These are phyloP conservation scores for Venturia oleaginea DNA, from an alignment of 2,329 filamentous ascomycete genomes.

Conservation along the genomic window DNA sequence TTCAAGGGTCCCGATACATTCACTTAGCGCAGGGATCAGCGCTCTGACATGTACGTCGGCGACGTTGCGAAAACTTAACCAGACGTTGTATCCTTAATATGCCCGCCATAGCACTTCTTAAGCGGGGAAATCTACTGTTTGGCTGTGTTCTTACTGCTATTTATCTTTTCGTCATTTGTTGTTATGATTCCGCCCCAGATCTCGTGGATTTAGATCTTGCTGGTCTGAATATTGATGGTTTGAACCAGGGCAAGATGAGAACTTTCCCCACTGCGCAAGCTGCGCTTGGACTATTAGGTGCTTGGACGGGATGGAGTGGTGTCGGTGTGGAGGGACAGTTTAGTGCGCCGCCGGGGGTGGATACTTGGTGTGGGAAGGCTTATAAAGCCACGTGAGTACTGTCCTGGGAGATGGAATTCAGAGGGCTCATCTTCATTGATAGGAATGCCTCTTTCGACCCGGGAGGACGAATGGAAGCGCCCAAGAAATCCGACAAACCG, in stretches of 20 bases:
- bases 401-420: neutral
- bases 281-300: neutral
- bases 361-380: slow-evolving; percentile 42
- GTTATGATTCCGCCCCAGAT: neutral
- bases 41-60: neutral
- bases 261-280: neutral
- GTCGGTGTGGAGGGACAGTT: slow-evolving; percentile 4
- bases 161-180: neutral
- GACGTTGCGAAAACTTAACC: neutral
- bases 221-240: too few relatives aligned
- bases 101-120: too few relatives aligned
- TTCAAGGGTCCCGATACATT: neutral
- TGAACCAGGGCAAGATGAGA: neutral
- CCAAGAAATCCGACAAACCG: slow-evolving; percentile 26
- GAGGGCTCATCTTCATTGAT: neutral
- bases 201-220: neutral
- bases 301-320: neutral
- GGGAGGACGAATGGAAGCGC: slow-evolving; percentile 37
- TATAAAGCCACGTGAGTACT: slow-evolving; percentile 32
- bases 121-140: neutral
- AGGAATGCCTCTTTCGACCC: slow-evolving; percentile 40
- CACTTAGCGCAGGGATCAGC: neutral
- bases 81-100: neutral
- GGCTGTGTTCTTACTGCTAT: neutral
- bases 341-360: slow-evolving; percentile 28